Base-by-base conservation (phyloP, 805 yeast genomes). In the Yamadazyma phyllophila region DNA sequence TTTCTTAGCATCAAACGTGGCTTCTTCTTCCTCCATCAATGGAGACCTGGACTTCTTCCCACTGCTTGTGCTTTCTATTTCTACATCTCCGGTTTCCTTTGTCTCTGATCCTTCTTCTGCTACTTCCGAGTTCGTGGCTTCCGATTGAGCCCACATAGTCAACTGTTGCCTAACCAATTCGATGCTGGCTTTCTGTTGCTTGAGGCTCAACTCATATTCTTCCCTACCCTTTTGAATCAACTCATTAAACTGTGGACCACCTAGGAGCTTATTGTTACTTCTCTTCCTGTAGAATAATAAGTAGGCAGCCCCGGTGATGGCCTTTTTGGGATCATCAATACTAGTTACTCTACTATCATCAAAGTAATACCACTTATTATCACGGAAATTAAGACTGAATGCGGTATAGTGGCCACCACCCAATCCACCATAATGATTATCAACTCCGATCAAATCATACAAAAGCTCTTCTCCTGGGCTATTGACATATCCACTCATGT, bases 371-470 rank as follows among this genome's bases (percentile, higher is more conserved):
- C 98, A 94, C 47, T 80, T 73, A 15, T 69, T 69, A 57, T 88
- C 95, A 36, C 80, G 73, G 62, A 81, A 83, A 58, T 91, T 91
- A 61, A 84, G 85, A 0, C 80, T 96, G 57, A 82, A 85, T 0
- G 98, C 87, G 1, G 99, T 94, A 64, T 94, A 92, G 69, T 94
- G 98, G 1, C 99, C 98, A 4, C 98, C 98, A 0, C 98, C 97
- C 14, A 92, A 71, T 0, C 97, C 97, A 41, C 98, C 99, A 61
- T 76, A 90, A 60, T 94, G 99, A 61, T 92, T 94, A 61, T 91
- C 98, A 16, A 94, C 97, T 0, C 94, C 98, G 56, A 88, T 75
- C 50, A 94, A 69, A 60, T 94, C 98, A 63, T 92, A 92, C 1
- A 87, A 60, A n/a, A 59, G 42, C 38, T 63, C 66, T 37, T 57